phyloP scores from a whole-genome alignment of 352 stramenopile species.

The Phytophthora cryptogea region DNA sequence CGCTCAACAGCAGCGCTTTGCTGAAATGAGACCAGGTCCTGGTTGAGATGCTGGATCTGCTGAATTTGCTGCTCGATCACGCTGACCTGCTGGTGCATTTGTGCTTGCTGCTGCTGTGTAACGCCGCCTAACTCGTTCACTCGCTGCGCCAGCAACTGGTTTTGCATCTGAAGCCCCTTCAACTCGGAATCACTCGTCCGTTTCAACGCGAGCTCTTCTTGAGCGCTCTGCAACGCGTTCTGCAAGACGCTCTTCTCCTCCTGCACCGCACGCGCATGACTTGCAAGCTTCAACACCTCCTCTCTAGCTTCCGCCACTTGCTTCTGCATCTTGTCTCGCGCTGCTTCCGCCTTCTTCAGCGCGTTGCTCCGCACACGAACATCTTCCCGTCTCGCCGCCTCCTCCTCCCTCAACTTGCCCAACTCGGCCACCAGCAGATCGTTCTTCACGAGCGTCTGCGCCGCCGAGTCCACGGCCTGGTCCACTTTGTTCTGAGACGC shows the following conservation, averaged over 20 bases:
- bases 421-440: conserved; percentile 23
- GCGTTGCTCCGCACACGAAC: conserved; percentile 3
- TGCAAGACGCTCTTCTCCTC: conserved; percentile 13
- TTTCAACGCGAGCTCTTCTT: conserved; percentile 23
- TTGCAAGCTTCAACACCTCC: background rate
- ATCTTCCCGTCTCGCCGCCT: conserved; percentile 11
- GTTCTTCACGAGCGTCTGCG: conserved; percentile 35
- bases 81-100: conserved; percentile 25
- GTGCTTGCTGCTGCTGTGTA: conserved; percentile 12
- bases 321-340: background rate
- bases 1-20: conserved; percentile 15
- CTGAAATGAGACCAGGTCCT: background rate
- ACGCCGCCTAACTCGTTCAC: conserved; percentile 4
- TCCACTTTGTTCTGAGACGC: conserved; percentile 40
- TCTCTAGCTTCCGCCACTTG: conserved; percentile 16
- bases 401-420: background rate
- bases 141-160: conserved; percentile 7
- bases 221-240: conserved; percentile 6
- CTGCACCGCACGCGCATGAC: background rate
- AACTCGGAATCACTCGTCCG: conserved; percentile 9
- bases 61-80: conserved; percentile 37
- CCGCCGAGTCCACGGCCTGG: conserved; percentile 50
- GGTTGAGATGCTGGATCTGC: conserved; percentile 30
- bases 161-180: conserved; percentile 8
- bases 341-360: conserved; percentile 1